A percentile compares a stretch with the other conserved stretches of the same genome.
These are phyloP conservation scores for Arachnopeziza araneosa DNA, from an alignment of 2,329 filamentous ascomycete species.

Conservation along the genomic window DNA sequence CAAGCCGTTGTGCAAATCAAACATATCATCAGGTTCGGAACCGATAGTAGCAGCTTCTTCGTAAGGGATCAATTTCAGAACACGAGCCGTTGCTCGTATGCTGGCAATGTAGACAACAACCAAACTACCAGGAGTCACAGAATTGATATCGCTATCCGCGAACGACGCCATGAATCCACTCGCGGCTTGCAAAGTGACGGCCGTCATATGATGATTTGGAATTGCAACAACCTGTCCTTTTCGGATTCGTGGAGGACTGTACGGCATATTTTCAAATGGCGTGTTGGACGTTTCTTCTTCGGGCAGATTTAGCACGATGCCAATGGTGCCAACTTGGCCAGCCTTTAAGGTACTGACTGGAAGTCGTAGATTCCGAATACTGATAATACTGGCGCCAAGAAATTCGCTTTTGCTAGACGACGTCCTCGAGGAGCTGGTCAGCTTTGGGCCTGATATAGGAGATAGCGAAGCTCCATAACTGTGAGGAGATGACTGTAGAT, in stretches of 20 bases:
- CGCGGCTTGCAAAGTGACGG: conserved; percentile 55
- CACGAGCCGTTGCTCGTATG: conserved; percentile 72
- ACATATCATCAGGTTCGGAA: conserved; percentile 43
- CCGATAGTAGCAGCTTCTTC: conserved; percentile 19
- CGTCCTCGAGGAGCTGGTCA: conserved; percentile 33
- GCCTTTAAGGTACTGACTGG: conserved; percentile 70
- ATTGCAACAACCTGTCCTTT: conserved; percentile 82
- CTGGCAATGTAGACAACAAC: conserved; percentile 86
- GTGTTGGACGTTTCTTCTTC: conserved; percentile 31
- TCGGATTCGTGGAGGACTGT: conserved; percentile 42
- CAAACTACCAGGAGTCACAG: conserved; percentile 60
- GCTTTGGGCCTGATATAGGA: conserved; percentile 48
- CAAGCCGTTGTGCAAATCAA: conserved; percentile 38
- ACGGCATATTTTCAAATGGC: conserved; percentile 26
- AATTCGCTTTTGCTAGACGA: conserved; percentile 61
- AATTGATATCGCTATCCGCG: conserved; percentile 53
- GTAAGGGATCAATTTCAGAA: conserved; percentile 47
- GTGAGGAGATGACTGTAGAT: conserved; percentile 29
- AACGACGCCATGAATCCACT: conserved; percentile 70
- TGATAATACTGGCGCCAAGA: conserved; percentile 75
- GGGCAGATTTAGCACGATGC: conserved; percentile 56
- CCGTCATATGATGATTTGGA: conserved; percentile 54
- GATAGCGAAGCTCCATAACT: conserved; percentile 45
- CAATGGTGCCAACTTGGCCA: conserved; percentile 87
- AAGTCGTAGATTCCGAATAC: conserved; percentile 80